Percentiles rank a stretch among this genome's conserved stretches.
These are phyloP conservation scores for Tulasnella sp. DNA, from an alignment of 768 basidiomycete species.

Conservation along the genomic window DNA sequence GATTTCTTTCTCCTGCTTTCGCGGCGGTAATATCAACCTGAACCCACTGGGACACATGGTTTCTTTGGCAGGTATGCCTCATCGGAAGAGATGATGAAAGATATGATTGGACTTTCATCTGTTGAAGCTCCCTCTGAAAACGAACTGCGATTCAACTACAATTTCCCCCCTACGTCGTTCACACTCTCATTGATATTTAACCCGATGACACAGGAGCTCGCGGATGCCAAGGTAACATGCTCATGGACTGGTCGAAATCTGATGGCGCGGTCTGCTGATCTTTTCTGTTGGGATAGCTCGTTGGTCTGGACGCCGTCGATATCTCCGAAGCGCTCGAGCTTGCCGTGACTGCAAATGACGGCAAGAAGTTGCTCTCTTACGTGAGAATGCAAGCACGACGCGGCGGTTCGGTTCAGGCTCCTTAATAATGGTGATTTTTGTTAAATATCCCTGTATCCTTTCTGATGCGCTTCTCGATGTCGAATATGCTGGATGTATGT, in stretches of 20 bases:
- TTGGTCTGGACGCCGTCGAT: conserved; percentile 2
- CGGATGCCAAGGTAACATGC: conserved; percentile 9
- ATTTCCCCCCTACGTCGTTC: neutral
- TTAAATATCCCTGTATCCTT: neutral
- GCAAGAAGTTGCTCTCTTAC: neutral
- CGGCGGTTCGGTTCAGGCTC: too few relatives aligned
- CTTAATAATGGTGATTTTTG: too few relatives aligned
- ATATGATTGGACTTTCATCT: conserved; percentile 1
- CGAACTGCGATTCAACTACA: conserved; percentile 4
- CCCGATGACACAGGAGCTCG: conserved; percentile 5
- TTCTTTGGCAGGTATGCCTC: neutral
- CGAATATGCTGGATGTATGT: neutral
- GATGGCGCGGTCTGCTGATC: neutral
- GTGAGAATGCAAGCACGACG: neutral
- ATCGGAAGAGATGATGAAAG: conserved; percentile 12
- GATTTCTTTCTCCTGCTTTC: neutral
- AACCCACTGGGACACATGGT: neutral
- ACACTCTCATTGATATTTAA: conserved; percentile 11
- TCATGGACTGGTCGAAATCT: neutral
- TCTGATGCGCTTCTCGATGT: neutral
- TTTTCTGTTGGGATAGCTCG: neutral
- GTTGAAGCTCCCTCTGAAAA: conserved; percentile 10
- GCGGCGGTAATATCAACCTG: too few relatives aligned
- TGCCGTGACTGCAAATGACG: conserved; percentile 1
- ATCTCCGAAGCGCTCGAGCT: neutral